phyloP scores from a whole-genome alignment of 1,139 yeast species.

The Saccharomycopsis phalli region DNA sequence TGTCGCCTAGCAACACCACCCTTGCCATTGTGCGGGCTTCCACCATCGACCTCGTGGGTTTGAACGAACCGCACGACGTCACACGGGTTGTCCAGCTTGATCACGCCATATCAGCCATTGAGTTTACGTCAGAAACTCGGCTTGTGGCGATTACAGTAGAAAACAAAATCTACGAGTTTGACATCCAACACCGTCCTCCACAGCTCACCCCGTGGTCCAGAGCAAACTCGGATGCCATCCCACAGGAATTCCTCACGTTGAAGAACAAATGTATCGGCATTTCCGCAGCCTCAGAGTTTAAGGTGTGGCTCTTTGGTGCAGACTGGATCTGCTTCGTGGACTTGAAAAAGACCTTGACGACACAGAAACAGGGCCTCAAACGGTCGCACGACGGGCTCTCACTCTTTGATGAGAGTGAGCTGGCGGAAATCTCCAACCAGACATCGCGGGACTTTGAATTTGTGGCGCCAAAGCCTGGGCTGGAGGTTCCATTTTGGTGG shows the following conservation, averaged over 20 bases:
- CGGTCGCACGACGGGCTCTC: constrained; percentile 58
- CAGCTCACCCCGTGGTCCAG: constrained; percentile 71
- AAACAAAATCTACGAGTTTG: constrained; percentile 65
- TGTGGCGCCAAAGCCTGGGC: constrained; percentile 28
- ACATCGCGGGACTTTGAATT: constrained; percentile 16
- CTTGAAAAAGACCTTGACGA: constrained; percentile 37
- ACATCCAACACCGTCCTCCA: constrained; percentile 23
- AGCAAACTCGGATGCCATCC: constrained; percentile 65
- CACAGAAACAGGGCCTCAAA: constrained; percentile 33
- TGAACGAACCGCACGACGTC: constrained; percentile 24
- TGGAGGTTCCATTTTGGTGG: constrained; percentile 52
- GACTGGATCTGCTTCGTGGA: constrained; percentile 67
- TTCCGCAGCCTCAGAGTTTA: constrained; percentile 35
- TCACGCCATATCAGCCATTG: constrained; percentile 53
- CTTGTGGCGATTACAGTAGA: constrained; percentile 66
- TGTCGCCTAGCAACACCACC: constrained; percentile 35
- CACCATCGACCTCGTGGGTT: constrained; percentile 46
- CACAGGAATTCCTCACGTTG: constrained; percentile 49
- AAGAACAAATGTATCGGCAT: constrained; percentile 72
- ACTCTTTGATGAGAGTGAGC: constrained; percentile 28
- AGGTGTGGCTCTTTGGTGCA: constrained; percentile 83
- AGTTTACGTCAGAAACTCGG: constrained; percentile 43
- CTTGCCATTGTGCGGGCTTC: constrained; percentile 62
- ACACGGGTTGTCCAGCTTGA: constrained; percentile 42
- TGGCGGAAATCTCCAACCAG: constrained; percentile 13